Percentiles rank a stretch among this genome's conserved stretches.
Conservation (phyloP, 75 land plant species). For the Pinus albicaulis region DNA sequence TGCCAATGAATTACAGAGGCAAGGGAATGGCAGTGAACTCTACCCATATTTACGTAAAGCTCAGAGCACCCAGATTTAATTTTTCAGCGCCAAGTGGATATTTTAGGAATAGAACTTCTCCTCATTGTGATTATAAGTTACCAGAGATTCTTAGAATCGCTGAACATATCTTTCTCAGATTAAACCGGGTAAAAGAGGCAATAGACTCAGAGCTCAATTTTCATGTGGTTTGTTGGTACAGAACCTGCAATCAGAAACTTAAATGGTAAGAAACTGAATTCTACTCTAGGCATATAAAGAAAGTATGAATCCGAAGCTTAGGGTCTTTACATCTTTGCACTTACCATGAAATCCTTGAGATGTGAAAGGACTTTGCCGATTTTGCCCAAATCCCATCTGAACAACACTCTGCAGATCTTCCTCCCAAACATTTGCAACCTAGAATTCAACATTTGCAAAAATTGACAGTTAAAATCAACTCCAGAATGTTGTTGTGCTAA, state of each 20-base stretch:
- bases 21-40: slow-evolving; percentile 1
- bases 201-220: slow-evolving; percentile 11
- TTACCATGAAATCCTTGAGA: slow-evolving; percentile 37
- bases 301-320: not conserved
- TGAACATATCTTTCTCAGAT: not conserved
- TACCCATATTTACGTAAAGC: not conserved
- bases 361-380: slow-evolving; percentile 19
- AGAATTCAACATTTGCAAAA: not conserved
- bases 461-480: not conserved
- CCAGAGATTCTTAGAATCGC: slow-evolving; percentile 3
- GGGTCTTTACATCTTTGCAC: not conserved
- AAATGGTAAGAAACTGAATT: not conserved
- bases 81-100: not conserved
- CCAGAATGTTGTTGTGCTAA: not conserved
- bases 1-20: not conserved
- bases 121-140: not conserved
- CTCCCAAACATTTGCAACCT: slow-evolving; percentile 63
- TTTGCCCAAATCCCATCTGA: slow-evolving; percentile 68
- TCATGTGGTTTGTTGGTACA: slow-evolving; percentile 13
- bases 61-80: slow-evolving; percentile 2
- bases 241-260: slow-evolving; percentile 1
- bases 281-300: not conserved
- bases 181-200: not conserved
- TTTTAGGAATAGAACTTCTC: not conserved
- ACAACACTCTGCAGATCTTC: slow-evolving; percentile 78